Conservation (phyloP, 495 filamentous ascomycete genomes). For the Rusavskia elegans region DNA sequence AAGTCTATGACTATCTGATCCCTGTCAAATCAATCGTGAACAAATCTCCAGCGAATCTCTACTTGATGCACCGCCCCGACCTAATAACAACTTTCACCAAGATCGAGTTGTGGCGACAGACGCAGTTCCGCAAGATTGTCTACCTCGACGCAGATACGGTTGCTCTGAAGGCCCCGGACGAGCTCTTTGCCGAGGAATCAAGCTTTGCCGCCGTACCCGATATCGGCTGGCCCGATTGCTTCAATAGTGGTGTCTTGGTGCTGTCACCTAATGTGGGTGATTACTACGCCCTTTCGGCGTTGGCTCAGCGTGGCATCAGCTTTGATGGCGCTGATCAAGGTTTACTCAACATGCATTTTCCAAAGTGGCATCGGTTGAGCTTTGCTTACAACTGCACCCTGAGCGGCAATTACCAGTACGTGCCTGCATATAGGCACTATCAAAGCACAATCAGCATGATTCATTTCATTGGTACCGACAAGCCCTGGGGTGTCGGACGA, state of each 20-base stretch:
- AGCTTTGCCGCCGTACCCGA: constrained; percentile 86
- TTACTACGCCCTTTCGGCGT: constrained; percentile 65
- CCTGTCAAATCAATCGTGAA: constrained; percentile 67
- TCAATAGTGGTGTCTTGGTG: constrained; percentile 94
- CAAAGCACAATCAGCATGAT: constrained; percentile 72
- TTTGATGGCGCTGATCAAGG: constrained; percentile 98
- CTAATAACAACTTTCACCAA: constrained; percentile 89
- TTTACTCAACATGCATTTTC: constrained; percentile 87
- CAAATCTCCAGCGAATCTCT: constrained; percentile 62
- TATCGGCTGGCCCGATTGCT: constrained; percentile 95
- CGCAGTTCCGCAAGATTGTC: constrained; percentile 76
- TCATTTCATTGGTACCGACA: constrained; percentile 84
- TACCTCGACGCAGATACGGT: constrained; percentile 90
- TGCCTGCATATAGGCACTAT: constrained; percentile 87
- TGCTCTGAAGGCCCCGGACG: constrained; percentile 73
- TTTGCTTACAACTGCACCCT: constrained; percentile 97
- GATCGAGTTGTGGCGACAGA: constrained; percentile 84
- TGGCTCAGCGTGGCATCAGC: constrained; percentile 74
- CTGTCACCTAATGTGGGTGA: constrained; percentile 74
- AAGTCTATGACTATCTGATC: constrained; percentile 76
- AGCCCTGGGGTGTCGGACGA: constrained; percentile 72
- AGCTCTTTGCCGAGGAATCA: constrained; percentile 64
- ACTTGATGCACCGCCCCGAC: constrained; percentile 82
- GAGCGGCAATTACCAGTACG: constrained; percentile 84
- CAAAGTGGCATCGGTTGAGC: constrained; percentile 71